Percentiles rank a stretch among this genome's conserved stretches.
Evolutionary conservation across 345 rosid genomes (phyloP).

Genomic region (Isatis tinctoria): DNA sequence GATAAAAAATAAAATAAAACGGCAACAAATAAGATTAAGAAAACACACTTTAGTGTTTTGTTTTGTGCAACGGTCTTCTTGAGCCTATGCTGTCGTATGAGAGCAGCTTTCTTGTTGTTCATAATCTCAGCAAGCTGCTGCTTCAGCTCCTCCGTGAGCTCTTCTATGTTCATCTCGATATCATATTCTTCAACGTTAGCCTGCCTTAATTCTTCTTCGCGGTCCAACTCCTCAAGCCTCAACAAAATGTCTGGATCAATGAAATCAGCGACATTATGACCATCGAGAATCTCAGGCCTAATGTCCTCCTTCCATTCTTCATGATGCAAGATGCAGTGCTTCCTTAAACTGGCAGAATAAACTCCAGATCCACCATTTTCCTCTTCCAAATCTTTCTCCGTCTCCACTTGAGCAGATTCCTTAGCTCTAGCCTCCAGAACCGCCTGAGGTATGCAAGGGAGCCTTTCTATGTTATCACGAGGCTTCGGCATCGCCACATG

Average conservation of each 20-base stretch:
- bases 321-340: slow-evolving; percentile 66
- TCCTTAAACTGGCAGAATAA: slow-evolving; percentile 80
- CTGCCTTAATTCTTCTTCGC: slow-evolving; percentile 62
- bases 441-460: slow-evolving; percentile 66
- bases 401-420: slow-evolving; percentile 57
- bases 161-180: slow-evolving; percentile 59
- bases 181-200: slow-evolving; percentile 53
- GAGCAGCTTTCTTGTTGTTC: slow-evolving; percentile 61
- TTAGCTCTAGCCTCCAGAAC: slow-evolving; percentile 70
- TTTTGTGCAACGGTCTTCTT: slow-evolving; percentile 83
- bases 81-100: slow-evolving; percentile 67
- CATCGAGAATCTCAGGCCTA: slow-evolving; percentile 92
- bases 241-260: slow-evolving; percentile 73
- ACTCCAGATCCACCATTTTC: slow-evolving; percentile 97
- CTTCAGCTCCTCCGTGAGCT: slow-evolving; percentile 65
- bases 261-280: slow-evolving; percentile 89
- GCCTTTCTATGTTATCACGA: slow-evolving; percentile 74
- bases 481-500: slow-evolving; percentile 89
- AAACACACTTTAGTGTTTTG: no score
- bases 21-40: no score
- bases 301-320: slow-evolving; percentile 93
- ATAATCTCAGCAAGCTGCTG: slow-evolving; percentile 60
- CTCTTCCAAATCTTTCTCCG: slow-evolving; percentile 85
- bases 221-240: slow-evolving; percentile 84
- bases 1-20: no score